Evolutionary conservation across 805 yeast species (phyloP), one percentile per base, ranked within the genome.

Genomic region (Maudiozyma saulgeensis): DNA sequence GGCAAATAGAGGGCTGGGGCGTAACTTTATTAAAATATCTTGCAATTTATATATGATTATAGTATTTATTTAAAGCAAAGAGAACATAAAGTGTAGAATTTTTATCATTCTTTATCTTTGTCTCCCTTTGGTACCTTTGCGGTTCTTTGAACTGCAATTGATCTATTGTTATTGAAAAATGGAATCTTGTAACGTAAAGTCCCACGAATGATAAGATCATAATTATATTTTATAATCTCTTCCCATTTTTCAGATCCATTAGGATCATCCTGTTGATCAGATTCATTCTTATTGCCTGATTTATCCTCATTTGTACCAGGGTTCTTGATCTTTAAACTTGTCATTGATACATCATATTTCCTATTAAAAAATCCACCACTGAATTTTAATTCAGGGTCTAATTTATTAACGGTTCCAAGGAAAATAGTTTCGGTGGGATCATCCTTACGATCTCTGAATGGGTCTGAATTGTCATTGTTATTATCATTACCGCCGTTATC

Each of bases 191-290:
- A 91, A 59, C 78, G 80, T 62, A 91, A 74, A 21, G 82, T 80
- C 1, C 98, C 98, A 45, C 95, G 73, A 3, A 91, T 74, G 19
- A 88, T 84, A 55, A 91, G 70, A 52, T 88, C 96, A 64, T 90
- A 91, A 12, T 96, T 96, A 60, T 86, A 78, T 52, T 79, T 77
- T 11, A 84, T 80, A 12, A 91, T 78, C 12, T 72, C 71, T 46
- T 78, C 77, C 98, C 98, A 90, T 59, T 81, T 81, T 48, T 76
- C 68, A 19, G 59, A 49, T 45, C 68, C 72, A 46, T 66, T 63
- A 13, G 62, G 62, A 26, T 57, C 58, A 6, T 56, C 59, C 9
- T 16, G 55, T 32, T 49, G 52, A n/a, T 55, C 62, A 15, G 50
- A 57, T 5, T 66, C 59, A 11, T 60, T 51, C 32, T 62, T 57